phyloP scores from a whole-genome alignment of 2,329 filamentous ascomycete genomes.

The Curvularia spicifera region DNA sequence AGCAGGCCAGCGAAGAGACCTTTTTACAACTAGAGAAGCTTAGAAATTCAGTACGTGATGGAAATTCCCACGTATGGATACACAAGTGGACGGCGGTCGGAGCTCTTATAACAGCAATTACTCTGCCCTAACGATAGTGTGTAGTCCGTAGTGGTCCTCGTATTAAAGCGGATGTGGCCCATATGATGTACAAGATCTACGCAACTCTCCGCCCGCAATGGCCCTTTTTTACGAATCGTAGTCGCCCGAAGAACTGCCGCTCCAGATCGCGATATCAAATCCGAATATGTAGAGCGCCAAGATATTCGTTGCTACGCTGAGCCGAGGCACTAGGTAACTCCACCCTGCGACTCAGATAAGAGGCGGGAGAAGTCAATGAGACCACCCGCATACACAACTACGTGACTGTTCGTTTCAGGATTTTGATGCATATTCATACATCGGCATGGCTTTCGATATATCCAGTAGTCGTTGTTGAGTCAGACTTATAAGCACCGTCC shows the following conservation, averaged over 20 bases:
- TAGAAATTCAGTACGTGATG: background rate
- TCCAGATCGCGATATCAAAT: background rate
- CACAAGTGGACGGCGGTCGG: too few relatives aligned
- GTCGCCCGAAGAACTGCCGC: constrained; percentile 2
- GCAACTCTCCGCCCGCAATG: background rate
- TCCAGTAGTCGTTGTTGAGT: constrained; percentile 2
- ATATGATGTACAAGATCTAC: background rate
- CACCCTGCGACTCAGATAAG: background rate
- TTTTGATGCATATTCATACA: background rate
- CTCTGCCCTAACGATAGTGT: background rate
- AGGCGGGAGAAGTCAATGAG: constrained; percentile 1
- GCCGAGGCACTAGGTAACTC: background rate
- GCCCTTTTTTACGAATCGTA: background rate
- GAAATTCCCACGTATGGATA: background rate
- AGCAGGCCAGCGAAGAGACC: background rate
- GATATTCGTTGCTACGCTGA: background rate
- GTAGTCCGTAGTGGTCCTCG: background rate
- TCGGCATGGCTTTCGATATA: background rate
- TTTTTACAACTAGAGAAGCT: background rate
- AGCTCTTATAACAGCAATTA: background rate
- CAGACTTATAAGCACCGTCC: background rate
- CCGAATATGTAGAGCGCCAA: background rate
- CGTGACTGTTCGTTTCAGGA: background rate
- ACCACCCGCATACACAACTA: background rate
- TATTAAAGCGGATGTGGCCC: background rate